Conservation (phyloP, 148 eudicot species). For the Heliosperma pusillum region DNA sequence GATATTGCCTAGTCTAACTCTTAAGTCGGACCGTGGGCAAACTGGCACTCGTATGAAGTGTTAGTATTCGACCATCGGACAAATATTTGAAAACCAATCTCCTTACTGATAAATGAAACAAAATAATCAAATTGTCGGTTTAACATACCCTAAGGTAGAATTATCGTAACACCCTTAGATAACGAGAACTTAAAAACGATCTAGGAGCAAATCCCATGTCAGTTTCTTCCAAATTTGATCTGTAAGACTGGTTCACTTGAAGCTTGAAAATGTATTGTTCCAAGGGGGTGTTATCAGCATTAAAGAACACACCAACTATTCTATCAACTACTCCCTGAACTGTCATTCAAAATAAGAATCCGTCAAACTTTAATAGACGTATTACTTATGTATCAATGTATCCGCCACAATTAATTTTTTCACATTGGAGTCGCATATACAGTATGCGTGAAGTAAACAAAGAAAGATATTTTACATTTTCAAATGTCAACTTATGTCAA, state of each 20-base stretch:
- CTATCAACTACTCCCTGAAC: constrained; percentile 75
- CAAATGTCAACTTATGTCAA: no score
- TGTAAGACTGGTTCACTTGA: constrained; percentile 58
- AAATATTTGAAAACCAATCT: not conserved
- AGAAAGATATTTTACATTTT: not conserved
- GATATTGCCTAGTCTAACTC: no score
- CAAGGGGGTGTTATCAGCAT: constrained; percentile 38
- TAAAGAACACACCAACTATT: constrained; percentile 70
- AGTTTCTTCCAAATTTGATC: constrained; percentile 54
- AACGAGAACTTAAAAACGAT: constrained; percentile 78
- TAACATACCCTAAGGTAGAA: constrained; percentile 53
- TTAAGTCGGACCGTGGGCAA: no score
- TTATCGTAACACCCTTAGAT: constrained; percentile 53
- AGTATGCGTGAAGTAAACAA: not conserved
- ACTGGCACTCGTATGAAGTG: no score
- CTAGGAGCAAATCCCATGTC: constrained; percentile 65
- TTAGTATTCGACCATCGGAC: no score
- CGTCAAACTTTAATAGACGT: not conserved
- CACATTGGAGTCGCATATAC: not conserved
- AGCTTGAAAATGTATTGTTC: constrained; percentile 87
- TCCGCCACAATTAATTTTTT: not conserved
- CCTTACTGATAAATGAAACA: not conserved
- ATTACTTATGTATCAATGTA: not conserved
- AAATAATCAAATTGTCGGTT: not conserved
- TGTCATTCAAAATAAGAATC: not conserved